Evolutionary conservation across 2,329 filamentous ascomycete species (phyloP).

Genomic region (Purpureocillium lavendulum): DNA sequence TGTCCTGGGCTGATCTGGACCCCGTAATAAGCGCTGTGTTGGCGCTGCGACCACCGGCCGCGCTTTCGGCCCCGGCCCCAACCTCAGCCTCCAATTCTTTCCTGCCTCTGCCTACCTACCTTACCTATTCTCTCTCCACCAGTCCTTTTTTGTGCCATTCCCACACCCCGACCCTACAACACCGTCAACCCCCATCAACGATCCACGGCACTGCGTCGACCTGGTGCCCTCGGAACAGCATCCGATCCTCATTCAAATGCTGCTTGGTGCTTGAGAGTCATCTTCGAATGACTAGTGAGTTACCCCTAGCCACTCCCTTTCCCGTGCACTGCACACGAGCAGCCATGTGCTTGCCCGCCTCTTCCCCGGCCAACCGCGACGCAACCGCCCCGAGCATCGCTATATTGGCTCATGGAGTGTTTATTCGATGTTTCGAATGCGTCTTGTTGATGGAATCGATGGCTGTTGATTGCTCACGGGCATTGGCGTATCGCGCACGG

Average conservation of each 20-base stretch:
- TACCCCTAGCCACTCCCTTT: constrained; percentile 15
- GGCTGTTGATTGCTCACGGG: constrained; percentile 23
- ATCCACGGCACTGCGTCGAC: constrained; percentile 9
- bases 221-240: constrained; percentile 14
- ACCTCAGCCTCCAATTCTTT: constrained; percentile 30
- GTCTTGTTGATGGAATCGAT: constrained; percentile 26
- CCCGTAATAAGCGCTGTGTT: too few species aligned
- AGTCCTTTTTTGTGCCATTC: constrained; percentile 26
- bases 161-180: constrained; percentile 22
- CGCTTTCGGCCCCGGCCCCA: too few species aligned
- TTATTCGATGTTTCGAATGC: constrained; percentile 14
- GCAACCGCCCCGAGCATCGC: constrained; percentile 21
- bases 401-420: constrained; percentile 20
- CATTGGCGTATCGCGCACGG: constrained; percentile 12
- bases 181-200: constrained; percentile 18
- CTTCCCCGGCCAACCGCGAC: constrained; percentile 26
- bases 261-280: constrained; percentile 26
- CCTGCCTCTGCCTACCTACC: constrained; percentile 19
- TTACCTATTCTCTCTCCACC: constrained; percentile 16
- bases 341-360: constrained; percentile 26
- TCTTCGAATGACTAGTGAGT: constrained; percentile 46
- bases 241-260: constrained; percentile 15
- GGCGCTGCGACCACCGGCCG: too few species aligned
- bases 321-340: constrained; percentile 16
- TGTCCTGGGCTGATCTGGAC: too few species aligned